phyloP scores from a whole-genome alignment of 2,329 filamentous ascomycete genomes.

The Celoporthe dispersa region DNA sequence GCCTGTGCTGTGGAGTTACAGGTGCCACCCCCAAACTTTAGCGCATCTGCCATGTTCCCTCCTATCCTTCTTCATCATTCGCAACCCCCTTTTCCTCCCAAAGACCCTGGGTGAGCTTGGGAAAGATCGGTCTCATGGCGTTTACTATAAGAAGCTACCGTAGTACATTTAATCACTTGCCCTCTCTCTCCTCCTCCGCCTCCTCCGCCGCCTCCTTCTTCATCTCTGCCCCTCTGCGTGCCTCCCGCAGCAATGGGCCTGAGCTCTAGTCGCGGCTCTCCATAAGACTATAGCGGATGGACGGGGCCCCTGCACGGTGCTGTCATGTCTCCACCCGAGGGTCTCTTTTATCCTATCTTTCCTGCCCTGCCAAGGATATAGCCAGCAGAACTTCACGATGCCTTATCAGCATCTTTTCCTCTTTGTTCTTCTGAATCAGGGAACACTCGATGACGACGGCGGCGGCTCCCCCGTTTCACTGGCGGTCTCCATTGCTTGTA shows the following conservation, averaged over 20 bases:
- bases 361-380: slow-evolving; percentile 10
- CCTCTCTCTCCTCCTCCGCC: neutral
- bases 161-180: neutral
- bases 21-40: slow-evolving; percentile 11
- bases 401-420: neutral
- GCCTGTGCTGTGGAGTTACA: neutral
- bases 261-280: neutral
- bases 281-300: neutral
- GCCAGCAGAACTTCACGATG: slow-evolving; percentile 7
- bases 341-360: slow-evolving; percentile 20
- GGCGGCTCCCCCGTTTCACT: neutral
- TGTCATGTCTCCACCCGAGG: slow-evolving; percentile 27
- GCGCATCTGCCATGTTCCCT: slow-evolving; percentile 10
- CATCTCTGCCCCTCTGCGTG: neutral
- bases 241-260: neutral
- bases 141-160: neutral
- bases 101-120: neutral
- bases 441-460: neutral
- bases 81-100: neutral
- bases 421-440: slow-evolving; percentile 11
- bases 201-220: no score
- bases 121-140: neutral
- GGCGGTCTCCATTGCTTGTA: slow-evolving; percentile 11
- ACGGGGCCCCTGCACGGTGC: slow-evolving; percentile 23
- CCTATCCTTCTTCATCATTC: slow-evolving; percentile 2